Conservation (phyloP, 2,329 filamentous ascomycete species). For the Diaporthe eres region DNA sequence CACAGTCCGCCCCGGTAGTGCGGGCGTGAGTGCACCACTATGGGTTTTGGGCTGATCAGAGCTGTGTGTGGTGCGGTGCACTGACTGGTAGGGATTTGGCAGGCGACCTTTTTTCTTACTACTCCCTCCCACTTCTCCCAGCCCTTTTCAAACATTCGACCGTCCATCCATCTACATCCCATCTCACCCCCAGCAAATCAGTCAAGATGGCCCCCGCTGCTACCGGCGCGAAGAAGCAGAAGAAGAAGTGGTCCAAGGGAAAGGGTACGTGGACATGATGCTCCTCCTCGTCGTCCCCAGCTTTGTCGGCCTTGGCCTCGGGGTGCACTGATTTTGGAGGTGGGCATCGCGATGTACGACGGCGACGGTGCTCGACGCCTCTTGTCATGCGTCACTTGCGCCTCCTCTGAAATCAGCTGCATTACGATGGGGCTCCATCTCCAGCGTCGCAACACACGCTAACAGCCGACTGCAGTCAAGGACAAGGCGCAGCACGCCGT, state of each 20-base stretch:
- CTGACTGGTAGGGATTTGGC: conserved; percentile 26
- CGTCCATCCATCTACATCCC: conserved; percentile 46
- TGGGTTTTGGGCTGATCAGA: conserved; percentile 16
- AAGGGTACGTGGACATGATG: conserved; percentile 72
- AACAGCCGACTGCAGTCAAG: conserved; percentile 77
- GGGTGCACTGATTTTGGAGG: conserved; percentile 27
- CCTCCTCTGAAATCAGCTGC: background rate
- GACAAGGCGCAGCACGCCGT: conserved; percentile 99
- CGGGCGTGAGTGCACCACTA: background rate
- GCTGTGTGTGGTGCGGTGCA: conserved; percentile 29
- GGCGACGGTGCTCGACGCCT: conserved; percentile 22
- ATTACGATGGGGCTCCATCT: conserved; percentile 16
- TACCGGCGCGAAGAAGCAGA: conserved; percentile 83
- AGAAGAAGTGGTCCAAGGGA: conserved; percentile 80
- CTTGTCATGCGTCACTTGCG: background rate
- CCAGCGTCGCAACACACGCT: conserved; percentile 5
- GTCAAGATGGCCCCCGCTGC: conserved; percentile 64
- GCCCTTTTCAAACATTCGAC: conserved; percentile 42
- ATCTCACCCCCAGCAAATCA: conserved; percentile 49
- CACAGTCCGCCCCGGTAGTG: background rate
- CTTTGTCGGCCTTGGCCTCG: conserved; percentile 10
- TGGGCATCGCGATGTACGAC: conserved; percentile 7
- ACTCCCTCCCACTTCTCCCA: conserved; percentile 36
- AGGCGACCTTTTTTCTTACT: conserved; percentile 31
- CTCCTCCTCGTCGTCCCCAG: background rate